These are phyloP conservation scores for Globisporangium viniferum DNA, from an alignment of 352 stramenopile genomes.

Conservation along the genomic window DNA sequence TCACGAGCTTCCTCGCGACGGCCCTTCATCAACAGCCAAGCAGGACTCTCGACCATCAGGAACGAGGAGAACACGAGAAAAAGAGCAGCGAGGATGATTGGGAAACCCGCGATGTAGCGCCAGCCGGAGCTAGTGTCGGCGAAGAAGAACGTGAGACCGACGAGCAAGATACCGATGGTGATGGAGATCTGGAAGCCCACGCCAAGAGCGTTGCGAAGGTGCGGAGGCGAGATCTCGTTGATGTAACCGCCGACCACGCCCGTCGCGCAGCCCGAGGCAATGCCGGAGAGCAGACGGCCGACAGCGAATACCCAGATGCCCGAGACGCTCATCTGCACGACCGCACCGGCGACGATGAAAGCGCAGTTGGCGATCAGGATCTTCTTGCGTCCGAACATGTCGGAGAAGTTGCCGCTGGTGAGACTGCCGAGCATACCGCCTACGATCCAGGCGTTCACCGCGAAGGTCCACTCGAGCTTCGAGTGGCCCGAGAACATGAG, in stretches of 20 bases:
- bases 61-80: conserved; percentile 25
- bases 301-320: conserved; percentile 15
- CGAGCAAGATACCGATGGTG: conserved; percentile 41
- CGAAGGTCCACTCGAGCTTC: conserved; percentile 33
- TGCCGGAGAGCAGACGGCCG: conserved; percentile 34
- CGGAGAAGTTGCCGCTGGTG: conserved; percentile 22
- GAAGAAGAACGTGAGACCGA: conserved; percentile 54
- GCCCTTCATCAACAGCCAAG: conserved; percentile 36
- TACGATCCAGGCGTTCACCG: conserved; percentile 38
- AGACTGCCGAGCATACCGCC: conserved; percentile 42
- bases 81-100: conserved; percentile 27
- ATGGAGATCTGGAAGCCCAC: conserved; percentile 46
- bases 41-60: conserved; percentile 36
- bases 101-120: conserved; percentile 39
- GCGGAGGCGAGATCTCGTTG: conserved; percentile 43
- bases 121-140: conserved; percentile 43
- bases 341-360: conserved; percentile 32
- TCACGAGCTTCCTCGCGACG: conserved; percentile 25
- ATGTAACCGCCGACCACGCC: conserved; percentile 32
- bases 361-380: conserved; percentile 6
- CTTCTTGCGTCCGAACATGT: conserved; percentile 27
- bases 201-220: conserved; percentile 30
- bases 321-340: not conserved
- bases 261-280: conserved; percentile 36
- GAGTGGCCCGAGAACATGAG: conserved; percentile 36